Evolutionary conservation across 495 filamentous ascomycete species (phyloP), one percentile per base, ranked within the genome.

Genomic region (Hyaloscypha hepaticicola): DNA sequence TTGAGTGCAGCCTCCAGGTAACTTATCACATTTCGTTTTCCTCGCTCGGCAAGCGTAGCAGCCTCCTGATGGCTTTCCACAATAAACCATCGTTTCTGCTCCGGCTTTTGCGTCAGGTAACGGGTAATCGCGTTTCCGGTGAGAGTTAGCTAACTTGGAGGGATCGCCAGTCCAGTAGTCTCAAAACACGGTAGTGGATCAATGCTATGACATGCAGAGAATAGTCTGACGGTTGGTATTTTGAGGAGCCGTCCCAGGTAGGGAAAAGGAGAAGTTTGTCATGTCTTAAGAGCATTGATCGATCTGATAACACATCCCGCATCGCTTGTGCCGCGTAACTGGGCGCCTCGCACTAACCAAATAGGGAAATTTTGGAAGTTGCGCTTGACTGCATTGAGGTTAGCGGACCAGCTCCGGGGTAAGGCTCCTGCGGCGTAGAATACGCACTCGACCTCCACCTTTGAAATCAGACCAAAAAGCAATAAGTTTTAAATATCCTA

Each of bases 21-120:
- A 78, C 70, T 89, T 85, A 70, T 91, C 89, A 74, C 89, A 91
- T 82, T 87, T 74, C 68, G 77, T 78, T 66, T 80, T 81, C 55
- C 78, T 72, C 69, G 76, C 76, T 63, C 87, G 82, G 73, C 88
- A 91, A 60, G 81, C 87, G 65, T 83, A 83, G 73, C 88, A 90
- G 38, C 87, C 85, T 64, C 86, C 85, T 64, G 86, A 89, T 66
- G 87, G 87, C 69, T 87, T 90, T 38, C 88, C 87, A 69, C 83
- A 82, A 72, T 87, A 89, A 14, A 90, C 87, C 88, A 90, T 91
- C 55, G 57, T 53, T 8, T 24, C 25, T 29, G 14, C 48, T 53
- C 29, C n/a, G 14, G 28, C 6, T 22, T 9, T 8, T 11, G 26
- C 14, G 8, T 58, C 8, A 16, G 6, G 8, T 58, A 0, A 1